Percentiles rank a stretch among this genome's conserved stretches.
phyloP scores from a whole-genome alignment of 2,329 filamentous ascomycete genomes.

The Cephalotrichum gorgonifer region DNA sequence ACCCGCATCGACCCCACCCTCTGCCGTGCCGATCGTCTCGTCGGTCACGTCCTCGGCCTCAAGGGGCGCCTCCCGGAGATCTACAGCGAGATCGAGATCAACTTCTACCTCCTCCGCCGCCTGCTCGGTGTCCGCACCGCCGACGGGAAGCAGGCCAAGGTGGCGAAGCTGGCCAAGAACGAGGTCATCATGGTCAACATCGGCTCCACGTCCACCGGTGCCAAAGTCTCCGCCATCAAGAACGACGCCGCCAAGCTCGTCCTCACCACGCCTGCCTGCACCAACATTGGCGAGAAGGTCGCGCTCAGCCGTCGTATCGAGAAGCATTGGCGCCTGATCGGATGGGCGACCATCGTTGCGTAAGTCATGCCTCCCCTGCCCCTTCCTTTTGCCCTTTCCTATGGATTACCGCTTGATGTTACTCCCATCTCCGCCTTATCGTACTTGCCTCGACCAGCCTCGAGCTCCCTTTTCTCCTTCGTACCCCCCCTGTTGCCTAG shows the following conservation, averaged over 20 bases:
- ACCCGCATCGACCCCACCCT: slow-evolving; percentile 95
- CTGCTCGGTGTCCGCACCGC: slow-evolving; percentile 94
- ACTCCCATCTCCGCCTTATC: not conserved
- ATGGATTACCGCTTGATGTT: not conserved
- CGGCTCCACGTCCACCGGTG: slow-evolving; percentile 91
- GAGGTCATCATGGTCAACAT: slow-evolving; percentile 99
- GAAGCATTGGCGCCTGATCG: slow-evolving; percentile 96
- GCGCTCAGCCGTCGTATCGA: slow-evolving; percentile 93
- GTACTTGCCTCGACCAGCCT: slow-evolving; percentile 2
- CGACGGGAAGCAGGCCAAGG: slow-evolving; percentile 98
- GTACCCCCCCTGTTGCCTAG: too few species aligned
- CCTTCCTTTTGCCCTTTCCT: not conserved
- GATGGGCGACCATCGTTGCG: slow-evolving; percentile 75
- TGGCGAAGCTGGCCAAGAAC: slow-evolving; percentile 95
- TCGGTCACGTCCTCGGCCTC: slow-evolving; percentile 93
- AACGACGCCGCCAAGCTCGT: slow-evolving; percentile 94
- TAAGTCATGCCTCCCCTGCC: slow-evolving; percentile 33
- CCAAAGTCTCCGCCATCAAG: slow-evolving; percentile 94
- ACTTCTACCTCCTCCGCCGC: slow-evolving; percentile 95
- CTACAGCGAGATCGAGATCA: slow-evolving; percentile 97
- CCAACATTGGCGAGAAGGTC: slow-evolving; percentile 96
- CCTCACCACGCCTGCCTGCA: slow-evolving; percentile 89
- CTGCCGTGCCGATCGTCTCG: slow-evolving; percentile 96
- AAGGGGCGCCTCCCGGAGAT: slow-evolving; percentile 91
- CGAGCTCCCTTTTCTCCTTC: too few species aligned